Evolutionary conservation across 1,139 yeast species (phyloP).

Genomic region (Yamadazyma songkhlaensis): DNA sequence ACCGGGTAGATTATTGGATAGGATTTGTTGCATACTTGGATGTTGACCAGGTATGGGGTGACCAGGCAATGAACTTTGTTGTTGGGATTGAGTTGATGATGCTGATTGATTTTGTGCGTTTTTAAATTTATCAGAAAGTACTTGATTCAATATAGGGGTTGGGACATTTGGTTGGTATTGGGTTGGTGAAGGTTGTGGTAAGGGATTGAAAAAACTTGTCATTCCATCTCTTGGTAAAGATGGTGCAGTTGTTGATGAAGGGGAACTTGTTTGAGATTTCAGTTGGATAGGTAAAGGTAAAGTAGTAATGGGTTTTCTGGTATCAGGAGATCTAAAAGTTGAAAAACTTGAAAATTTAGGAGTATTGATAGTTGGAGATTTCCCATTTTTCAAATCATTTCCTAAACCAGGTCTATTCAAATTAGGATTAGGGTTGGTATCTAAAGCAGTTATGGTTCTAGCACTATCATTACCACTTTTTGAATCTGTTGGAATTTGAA

Average conservation of each 20-base stretch:
- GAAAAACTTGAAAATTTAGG: constrained; percentile 25
- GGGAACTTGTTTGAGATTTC: constrained; percentile 45
- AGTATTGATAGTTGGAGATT: constrained; percentile 18
- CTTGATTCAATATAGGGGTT: constrained; percentile 38
- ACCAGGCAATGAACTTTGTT: not conserved
- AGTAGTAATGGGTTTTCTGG: constrained; percentile 30
- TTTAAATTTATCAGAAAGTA: constrained; percentile 10
- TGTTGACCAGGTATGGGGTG: not conserved
- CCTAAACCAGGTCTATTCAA: not conserved
- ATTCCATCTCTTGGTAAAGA: constrained; percentile 26
- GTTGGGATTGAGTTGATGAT: not conserved
- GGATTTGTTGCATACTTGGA: not conserved
- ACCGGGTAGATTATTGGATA: not conserved
- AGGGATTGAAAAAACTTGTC: constrained; percentile 23
- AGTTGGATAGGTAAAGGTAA: constrained; percentile 39
- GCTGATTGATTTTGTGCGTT: not conserved
- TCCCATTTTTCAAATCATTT: constrained; percentile 2
- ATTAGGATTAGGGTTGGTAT: constrained; percentile 11
- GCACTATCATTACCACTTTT: constrained; percentile 21
- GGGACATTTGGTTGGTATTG: constrained; percentile 24
- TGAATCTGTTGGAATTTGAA: constrained; percentile 48
- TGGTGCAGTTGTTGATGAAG: constrained; percentile 43
- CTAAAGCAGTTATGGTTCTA: constrained; percentile 17
- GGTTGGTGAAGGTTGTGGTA: constrained; percentile 29
- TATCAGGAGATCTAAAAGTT: constrained; percentile 38